Conservation (phyloP, 2,329 filamentous ascomycete genomes). For the Alternaria panax region DNA sequence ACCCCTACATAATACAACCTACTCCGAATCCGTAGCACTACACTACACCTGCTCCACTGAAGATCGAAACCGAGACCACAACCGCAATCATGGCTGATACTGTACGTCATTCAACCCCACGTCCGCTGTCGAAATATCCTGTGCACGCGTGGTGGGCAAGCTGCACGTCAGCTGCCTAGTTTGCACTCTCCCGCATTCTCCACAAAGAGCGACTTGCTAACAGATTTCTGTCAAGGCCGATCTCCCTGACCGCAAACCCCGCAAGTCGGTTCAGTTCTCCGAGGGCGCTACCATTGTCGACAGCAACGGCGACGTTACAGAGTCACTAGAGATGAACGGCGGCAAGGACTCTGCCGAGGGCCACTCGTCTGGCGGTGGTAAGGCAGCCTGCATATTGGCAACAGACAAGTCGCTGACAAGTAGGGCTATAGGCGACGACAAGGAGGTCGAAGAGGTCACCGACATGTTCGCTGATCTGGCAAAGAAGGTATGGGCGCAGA, state of each 20-base stretch:
- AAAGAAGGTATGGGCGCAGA: constrained; percentile 62
- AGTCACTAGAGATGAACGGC: constrained; percentile 73
- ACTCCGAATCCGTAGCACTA: background rate
- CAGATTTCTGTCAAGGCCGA: constrained; percentile 50
- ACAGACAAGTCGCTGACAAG: constrained; percentile 28
- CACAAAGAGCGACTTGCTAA: constrained; percentile 25
- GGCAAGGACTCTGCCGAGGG: constrained; percentile 82
- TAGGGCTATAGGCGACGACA: constrained; percentile 54
- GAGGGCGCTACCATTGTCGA: constrained; percentile 88
- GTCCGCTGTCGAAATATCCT: constrained; percentile 29
- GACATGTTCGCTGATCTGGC: constrained; percentile 69
- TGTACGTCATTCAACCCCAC: constrained; percentile 45
- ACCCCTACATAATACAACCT: background rate
- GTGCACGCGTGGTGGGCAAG: constrained; percentile 4
- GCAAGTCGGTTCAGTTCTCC: constrained; percentile 94
- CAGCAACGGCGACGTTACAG: constrained; percentile 83
- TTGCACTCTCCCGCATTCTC: background rate
- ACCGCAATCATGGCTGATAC: constrained; percentile 62
- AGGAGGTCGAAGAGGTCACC: constrained; percentile 70
- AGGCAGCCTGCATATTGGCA: constrained; percentile 17
- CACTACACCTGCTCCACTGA: constrained; percentile 4
- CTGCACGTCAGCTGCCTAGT: background rate
- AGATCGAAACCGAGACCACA: constrained; percentile 18
- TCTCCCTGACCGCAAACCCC: constrained; percentile 70
- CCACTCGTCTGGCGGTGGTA: constrained; percentile 58